A percentile compares a stretch with the other conserved stretches of the same genome.
Evolutionary conservation across 345 rosid genomes (phyloP).

Genomic region (Heritiera fomes): DNA sequence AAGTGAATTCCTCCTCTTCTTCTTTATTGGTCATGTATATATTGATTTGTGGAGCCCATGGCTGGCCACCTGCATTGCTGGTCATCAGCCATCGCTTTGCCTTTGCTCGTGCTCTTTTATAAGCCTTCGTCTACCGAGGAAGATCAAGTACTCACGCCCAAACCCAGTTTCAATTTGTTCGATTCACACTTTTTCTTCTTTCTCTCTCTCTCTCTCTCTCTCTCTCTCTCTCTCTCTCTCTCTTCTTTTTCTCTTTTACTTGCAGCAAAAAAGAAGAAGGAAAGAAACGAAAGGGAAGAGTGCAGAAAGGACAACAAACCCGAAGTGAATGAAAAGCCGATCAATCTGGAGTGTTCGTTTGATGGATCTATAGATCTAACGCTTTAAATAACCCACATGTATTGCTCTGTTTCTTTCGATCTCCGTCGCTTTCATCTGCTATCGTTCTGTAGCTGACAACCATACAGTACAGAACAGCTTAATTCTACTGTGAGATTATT

Average conservation of each 20-base stretch:
- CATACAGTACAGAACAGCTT: constrained; percentile 22
- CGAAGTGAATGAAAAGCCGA: background rate
- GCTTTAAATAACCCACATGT: constrained; percentile 36
- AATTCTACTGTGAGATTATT: constrained; percentile 38
- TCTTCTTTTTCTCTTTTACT: background rate
- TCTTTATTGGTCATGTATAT: no score
- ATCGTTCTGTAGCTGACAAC: constrained; percentile 36
- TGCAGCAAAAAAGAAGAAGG: background rate
- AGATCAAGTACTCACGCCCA: constrained; percentile 14
- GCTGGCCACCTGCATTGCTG: constrained; percentile 43
- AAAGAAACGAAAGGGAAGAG: background rate
- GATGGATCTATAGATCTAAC: constrained; percentile 59
- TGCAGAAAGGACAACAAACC: background rate
- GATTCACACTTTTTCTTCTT: constrained; percentile 30
- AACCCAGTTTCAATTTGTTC: constrained; percentile 32
- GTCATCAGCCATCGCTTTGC: constrained; percentile 40
- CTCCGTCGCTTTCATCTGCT: constrained; percentile 45
- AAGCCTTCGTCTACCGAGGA: constrained; percentile 29
- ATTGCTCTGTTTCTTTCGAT: constrained; percentile 51
- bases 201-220: background rate
- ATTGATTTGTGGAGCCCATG: constrained; percentile 42
- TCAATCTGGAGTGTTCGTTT: constrained; percentile 26
- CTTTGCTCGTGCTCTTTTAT: constrained; percentile 39
- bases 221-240: background rate
- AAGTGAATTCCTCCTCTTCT: no score